These are phyloP conservation scores for Amanita polypyramis DNA, from an alignment of 768 basidiomycete species.

Conservation along the genomic window DNA sequence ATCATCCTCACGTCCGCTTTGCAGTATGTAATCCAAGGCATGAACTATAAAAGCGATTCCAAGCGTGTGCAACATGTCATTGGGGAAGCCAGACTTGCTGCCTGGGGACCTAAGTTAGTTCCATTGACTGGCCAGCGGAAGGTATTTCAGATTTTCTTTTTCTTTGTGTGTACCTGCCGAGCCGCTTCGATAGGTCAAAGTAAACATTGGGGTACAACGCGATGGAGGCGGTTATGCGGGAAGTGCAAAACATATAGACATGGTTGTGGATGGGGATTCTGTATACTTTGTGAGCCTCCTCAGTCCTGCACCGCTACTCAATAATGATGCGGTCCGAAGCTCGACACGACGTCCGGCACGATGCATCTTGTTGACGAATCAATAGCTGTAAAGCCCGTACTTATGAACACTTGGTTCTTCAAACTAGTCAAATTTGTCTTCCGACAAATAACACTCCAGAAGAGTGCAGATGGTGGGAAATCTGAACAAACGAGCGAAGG, in stretches of 20 bases:
- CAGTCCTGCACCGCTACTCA: background rate
- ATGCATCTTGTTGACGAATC: slow-evolving; percentile 48
- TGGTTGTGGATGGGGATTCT: slow-evolving; percentile 68
- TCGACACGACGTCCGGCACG: slow-evolving; percentile 45
- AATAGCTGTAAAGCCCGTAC: slow-evolving; percentile 44
- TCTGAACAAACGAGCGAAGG: slow-evolving; percentile 20
- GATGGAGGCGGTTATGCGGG: slow-evolving; percentile 48
- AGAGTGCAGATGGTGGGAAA: slow-evolving; percentile 12
- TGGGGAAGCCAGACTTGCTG: slow-evolving; percentile 52
- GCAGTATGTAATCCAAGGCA: slow-evolving; percentile 70
- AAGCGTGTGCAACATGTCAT: slow-evolving; percentile 54
- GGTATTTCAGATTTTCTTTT: slow-evolving; percentile 26
- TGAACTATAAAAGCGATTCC: slow-evolving; percentile 71
- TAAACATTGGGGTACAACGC: slow-evolving; percentile 49
- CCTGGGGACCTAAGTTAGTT: slow-evolving; percentile 74
- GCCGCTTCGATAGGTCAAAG: slow-evolving; percentile 45
- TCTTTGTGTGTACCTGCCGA: background rate
- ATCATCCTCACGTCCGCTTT: slow-evolving; percentile 64
- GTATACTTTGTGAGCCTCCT: slow-evolving; percentile 54
- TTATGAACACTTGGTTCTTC: slow-evolving; percentile 64
- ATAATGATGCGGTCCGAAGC: slow-evolving; percentile 25
- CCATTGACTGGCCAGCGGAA: slow-evolving; percentile 59
- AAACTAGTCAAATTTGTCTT: slow-evolving; percentile 28
- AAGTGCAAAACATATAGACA: slow-evolving; percentile 52
- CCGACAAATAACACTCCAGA: slow-evolving; percentile 17